A percentile compares a stretch with the other conserved stretches of the same genome.
phyloP scores from a whole-genome alignment of 306 rosid species.

The Quillaja saponaria region DNA sequence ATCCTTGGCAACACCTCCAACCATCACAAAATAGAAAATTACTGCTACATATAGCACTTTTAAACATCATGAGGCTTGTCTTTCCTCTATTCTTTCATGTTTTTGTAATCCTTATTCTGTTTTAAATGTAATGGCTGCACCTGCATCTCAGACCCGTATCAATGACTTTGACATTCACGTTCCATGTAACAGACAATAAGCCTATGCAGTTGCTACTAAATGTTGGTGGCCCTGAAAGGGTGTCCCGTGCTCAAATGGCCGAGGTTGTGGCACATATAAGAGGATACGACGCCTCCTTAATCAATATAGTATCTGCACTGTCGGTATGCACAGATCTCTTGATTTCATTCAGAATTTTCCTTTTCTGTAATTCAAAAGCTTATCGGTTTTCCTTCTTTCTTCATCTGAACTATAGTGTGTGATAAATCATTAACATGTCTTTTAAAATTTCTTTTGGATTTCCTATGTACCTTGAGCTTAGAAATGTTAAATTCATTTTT shows the following conservation, averaged over 20 bases:
- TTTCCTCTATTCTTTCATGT: slow-evolving; percentile 11
- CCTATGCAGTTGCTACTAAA: slow-evolving; percentile 68
- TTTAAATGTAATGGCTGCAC: slow-evolving; percentile 8
- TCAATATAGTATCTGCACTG: slow-evolving; percentile 70
- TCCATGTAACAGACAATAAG: slow-evolving; percentile 53
- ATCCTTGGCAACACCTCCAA: neutral
- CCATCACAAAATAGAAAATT: too few relatives aligned
- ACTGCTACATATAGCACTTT: slow-evolving; percentile 10
- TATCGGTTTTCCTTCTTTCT: slow-evolving; percentile 13
- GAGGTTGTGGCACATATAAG: slow-evolving; percentile 75
- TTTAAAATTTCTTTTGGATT: too few relatives aligned
- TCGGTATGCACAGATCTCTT: slow-evolving; percentile 46
- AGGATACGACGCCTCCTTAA: slow-evolving; percentile 62
- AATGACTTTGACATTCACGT: slow-evolving; percentile 25
- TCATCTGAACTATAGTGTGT: slow-evolving; percentile 11
- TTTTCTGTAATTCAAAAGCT: slow-evolving; percentile 1
- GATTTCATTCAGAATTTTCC: slow-evolving; percentile 16
- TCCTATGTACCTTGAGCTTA: too few relatives aligned
- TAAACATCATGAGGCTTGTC: neutral
- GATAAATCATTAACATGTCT: slow-evolving; percentile 6
- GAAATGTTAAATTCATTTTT: too few relatives aligned
- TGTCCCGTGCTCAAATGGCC: slow-evolving; percentile 86
- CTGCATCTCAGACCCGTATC: slow-evolving; percentile 23
- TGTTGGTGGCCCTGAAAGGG: slow-evolving; percentile 83
- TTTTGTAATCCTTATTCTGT: slow-evolving; percentile 21